Base-by-base conservation (phyloP, 1,139 yeast species). In the Sugiyamaella japonica region DNA sequence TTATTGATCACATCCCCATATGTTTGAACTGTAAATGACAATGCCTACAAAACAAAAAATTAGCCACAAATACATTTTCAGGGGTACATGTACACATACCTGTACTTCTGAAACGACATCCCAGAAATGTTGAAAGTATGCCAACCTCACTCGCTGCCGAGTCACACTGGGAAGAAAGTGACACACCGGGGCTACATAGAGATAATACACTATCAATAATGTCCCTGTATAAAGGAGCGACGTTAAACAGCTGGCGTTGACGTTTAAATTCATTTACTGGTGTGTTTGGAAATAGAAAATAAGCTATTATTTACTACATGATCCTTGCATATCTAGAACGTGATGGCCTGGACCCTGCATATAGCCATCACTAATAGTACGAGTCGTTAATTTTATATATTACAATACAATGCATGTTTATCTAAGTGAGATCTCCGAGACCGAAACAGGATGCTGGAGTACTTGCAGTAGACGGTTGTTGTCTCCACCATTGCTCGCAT, bases 1-100 rank as follows among this genome's bases (percentile, higher is more conserved):
- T 56, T 50, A 16, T 56, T 50, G 13, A 65, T 36, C 3, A 32
- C 49, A 29, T 60, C 60, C 0, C 68, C 68, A 12, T 40, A 48
- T 6, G 55, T 45, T 16, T 56, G 39, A 7, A 55, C 20, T 15
- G 37, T 32, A 17, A 42, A 37, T 7, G 43, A 52, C 5, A 36
- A 23, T 15, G 15, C 20, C 38, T 25, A 47, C 41, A 46, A n/a
- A 34, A 45, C 13, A 28, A 12, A 13, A n/a, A 32, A 16, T 40
- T 40, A 40, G 32, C 2, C 7, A 8, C 3, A 29, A 20, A 20
- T 20, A 20, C 6, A 20, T 29, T 12, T 29, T 29, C 9, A 7
- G 34, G 7, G n/a, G n/a, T 29, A 29, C 8, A n/a, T n/a, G 6
- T 5, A 3, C 3, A 13, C 51, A 13, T 40, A 52, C 54, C 37